phyloP scores from a whole-genome alignment of 2,329 filamentous ascomycete genomes.

The Fusarium sp. region DNA sequence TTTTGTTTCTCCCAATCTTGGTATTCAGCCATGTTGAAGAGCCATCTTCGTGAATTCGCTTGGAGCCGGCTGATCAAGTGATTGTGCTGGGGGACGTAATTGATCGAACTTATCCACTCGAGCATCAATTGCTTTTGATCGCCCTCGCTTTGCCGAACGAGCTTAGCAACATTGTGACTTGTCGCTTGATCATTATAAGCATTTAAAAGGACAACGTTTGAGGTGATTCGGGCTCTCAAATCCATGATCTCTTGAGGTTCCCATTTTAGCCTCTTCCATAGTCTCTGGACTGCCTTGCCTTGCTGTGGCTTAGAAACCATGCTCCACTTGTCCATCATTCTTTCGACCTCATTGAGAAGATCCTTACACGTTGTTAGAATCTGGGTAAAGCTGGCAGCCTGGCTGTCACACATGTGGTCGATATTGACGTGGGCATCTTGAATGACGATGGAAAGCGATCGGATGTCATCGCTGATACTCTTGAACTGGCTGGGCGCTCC shows the following conservation, averaged over 20 bases:
- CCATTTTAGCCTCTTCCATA: background rate
- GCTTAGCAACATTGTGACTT: background rate
- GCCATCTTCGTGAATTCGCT: background rate
- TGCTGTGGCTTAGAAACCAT: rapidly evolving
- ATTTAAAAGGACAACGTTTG: rapidly evolving
- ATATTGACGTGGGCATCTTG: background rate
- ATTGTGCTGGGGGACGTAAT: background rate
- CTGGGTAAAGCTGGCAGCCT: background rate
- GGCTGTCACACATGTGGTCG: rapidly evolving
- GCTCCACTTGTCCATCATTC: rapidly evolving
- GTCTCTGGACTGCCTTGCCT: background rate
- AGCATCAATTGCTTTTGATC: background rate
- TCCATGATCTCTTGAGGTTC: background rate
- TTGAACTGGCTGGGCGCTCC: background rate
- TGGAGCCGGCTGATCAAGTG: background rate
- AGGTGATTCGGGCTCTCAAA: rapidly evolving
- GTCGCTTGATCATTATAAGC: background rate
- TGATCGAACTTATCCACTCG: background rate
- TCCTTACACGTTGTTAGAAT: background rate
- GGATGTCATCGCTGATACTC: background rate
- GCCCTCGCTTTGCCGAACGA: rapidly evolving
- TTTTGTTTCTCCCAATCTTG: rapidly evolving
- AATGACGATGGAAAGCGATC: background rate
- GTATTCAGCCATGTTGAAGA: rapidly evolving
- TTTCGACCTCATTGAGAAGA: background rate